Evolutionary conservation across 1,284 basidiomycete species (phyloP).

Genomic region (Naganishia liquefaciens): DNA sequence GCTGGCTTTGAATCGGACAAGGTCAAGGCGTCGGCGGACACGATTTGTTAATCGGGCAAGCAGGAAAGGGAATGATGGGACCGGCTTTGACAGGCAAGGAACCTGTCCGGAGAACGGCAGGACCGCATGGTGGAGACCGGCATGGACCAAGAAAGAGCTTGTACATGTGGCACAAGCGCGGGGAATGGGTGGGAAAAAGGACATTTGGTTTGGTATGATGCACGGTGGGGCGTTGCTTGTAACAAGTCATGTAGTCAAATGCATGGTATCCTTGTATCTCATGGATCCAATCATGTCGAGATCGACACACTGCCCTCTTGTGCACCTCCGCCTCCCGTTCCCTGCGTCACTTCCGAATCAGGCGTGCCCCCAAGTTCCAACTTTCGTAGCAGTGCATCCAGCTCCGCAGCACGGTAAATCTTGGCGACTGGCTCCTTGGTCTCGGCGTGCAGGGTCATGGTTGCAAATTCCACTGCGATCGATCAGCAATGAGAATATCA

Average conservation of each 20-base stretch:
- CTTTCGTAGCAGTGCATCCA: constrained; percentile 78
- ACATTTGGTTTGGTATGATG: constrained; percentile 29
- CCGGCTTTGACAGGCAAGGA: background rate
- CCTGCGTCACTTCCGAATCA: constrained; percentile 60
- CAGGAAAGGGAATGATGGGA: constrained; percentile 19
- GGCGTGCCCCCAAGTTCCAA: constrained; percentile 85
- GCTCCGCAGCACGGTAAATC: constrained; percentile 88
- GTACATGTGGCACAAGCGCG: constrained; percentile 4
- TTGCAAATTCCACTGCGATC: constrained; percentile 86
- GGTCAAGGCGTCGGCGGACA: constrained; percentile 1
- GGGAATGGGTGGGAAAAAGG: constrained; percentile 22
- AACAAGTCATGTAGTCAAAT: background rate
- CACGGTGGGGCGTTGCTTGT: constrained; percentile 28
- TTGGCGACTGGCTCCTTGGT: constrained; percentile 82
- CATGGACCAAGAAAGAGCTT: constrained; percentile 12
- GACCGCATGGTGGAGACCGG: constrained; percentile 14
- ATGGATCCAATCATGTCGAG: constrained; percentile 42
- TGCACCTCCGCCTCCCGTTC: constrained; percentile 53
- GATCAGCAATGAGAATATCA: constrained; percentile 9
- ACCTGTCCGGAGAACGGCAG: constrained; percentile 2
- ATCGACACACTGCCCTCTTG: constrained; percentile 49
- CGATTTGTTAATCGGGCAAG: constrained; percentile 6
- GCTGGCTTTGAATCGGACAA: constrained; percentile 13
- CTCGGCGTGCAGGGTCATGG: constrained; percentile 76
- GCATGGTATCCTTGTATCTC: constrained; percentile 27